Percentiles rank a stretch among this genome's conserved stretches.
Conservation (phyloP, 139 green algal genomes). For the Chlorella vulgaris region DNA sequence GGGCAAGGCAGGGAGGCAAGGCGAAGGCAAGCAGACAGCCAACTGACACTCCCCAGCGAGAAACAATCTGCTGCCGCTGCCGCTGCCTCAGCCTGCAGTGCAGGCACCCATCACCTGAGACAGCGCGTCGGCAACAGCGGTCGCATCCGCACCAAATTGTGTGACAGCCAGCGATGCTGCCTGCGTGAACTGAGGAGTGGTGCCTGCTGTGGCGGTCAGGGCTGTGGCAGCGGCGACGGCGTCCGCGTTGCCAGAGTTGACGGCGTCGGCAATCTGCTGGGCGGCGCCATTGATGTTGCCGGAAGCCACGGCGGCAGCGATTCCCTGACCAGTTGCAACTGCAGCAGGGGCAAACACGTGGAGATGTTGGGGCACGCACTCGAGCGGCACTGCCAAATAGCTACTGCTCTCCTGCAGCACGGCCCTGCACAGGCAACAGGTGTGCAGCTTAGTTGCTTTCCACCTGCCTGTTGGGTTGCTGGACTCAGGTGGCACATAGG, state of each 20-base stretch:
- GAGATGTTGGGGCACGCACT: not conserved
- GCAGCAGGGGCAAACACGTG: not conserved
- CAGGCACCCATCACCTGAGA: not conserved
- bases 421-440: not conserved
- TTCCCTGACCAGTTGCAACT: not conserved
- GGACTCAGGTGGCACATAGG: not conserved
- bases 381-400: not conserved
- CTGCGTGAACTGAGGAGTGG: not conserved
- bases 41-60: too few relatives aligned
- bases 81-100: not conserved
- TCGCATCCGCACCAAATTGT: not conserved
- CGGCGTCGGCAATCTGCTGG: slow-evolving; percentile 1
- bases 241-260: not conserved
- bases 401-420: not conserved
- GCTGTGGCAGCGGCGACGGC: slow-evolving; percentile 6
- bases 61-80: too few relatives aligned
- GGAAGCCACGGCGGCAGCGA: not conserved
- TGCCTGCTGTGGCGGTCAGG: not conserved
- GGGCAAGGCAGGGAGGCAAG: too few relatives aligned
- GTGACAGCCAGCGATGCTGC: slow-evolving; percentile 7
- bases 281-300: slow-evolving; percentile 7
- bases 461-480: not conserved
- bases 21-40: not conserved
- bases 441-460: too few relatives aligned
- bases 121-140: not conserved